Base-by-base conservation (phyloP, 805 yeast genomes). In the Ogataea kodamae region DNA sequence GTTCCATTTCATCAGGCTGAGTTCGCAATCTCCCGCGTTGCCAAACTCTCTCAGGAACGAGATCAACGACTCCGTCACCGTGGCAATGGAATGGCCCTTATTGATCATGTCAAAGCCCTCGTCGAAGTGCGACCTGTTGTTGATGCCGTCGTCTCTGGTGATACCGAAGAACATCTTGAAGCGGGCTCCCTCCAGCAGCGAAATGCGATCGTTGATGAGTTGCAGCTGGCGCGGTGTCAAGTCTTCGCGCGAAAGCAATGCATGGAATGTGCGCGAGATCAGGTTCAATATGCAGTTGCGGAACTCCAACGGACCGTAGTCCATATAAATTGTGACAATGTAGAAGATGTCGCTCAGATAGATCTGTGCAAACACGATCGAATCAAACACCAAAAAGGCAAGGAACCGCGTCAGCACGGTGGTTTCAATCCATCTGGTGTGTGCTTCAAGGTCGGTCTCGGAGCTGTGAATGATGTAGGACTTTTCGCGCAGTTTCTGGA, bases 311-410 rank as follows among this genome's bases (percentile, higher is more conserved):
- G 68, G 67, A 5, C 70, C 68, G 36, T 64, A 59, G 49, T 72
- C 78, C 55, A 75, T 71, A 55, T 71, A 72, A 13, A 83, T 64
- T 0, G 90, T 71, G 18, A 81, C 71, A 40, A 85, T 65, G 48
- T 76, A 78, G 37, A 83, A 67, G 2, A 84, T 68, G 50, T 87
- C 95, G 9, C 89, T 81, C 42, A 86, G 57, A 52, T 70, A 82
- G 59, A 74, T 63, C 39, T 79, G 78, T 6, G 82, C 76, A 45
- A 74, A 68, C 9, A 70, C 56, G 22, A 74, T 65, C 0, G 85
- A 72, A 52, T 85, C 88, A 61, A 86, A 87, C 42, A 85, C 78
- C 21, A 85, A 52, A 6, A 78, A 73, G 2, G 81, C 71, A 25
- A 78, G 64, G 31, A 82, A 70, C 45, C 75, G 74, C 6, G 81